Evolutionary conservation across 176 grass and related monocot species (phyloP), one percentile per base, ranked within the genome.

Genomic region (Aegilops longissima): DNA sequence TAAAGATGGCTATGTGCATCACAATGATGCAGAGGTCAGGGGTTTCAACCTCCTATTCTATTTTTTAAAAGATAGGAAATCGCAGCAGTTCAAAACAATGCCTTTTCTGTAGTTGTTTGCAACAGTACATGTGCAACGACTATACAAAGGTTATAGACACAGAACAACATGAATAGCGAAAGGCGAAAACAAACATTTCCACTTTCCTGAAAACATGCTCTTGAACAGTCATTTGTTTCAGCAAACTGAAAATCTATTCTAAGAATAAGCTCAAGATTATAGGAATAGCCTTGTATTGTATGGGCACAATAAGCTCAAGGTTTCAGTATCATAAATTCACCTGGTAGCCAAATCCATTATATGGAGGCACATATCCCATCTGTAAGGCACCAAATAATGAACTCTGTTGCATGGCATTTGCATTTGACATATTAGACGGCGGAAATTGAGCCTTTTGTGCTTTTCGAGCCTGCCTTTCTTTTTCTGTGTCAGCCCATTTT

Each of bases 401-500:
- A 87, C 81, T 86, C 21, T 97, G 97, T 74, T 97, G 97, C 87
- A 99, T 87, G 21, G 95, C 86, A 88, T 90, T 91, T 87, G 76
- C 25, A 90, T 88, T 87, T 66, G 83, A 85, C 82, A 91, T 77
- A 84, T 85, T 94, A 82, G 89, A 89, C 1, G 78, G 86, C 56
- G 94, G 94, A 69, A 90, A 90, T 80, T 99, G 97, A 79, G 87
- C 92, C 73, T 93, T 99, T 76, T 97, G 97, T 80, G 89, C 94
- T 88, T 95, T 99, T 73, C 97, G 90, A 31, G 92, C 89, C 81
- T 97, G 94, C 65, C 94, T 97, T 96, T 99, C 94, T 71, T 99
- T 99, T 89, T 99, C 94, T 2, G 97, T 97, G 65, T 99, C 97
- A 90, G 97, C 97, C 97, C 97, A 99, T 89, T 99, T 99, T 76